A percentile compares a stretch with the other conserved stretches of the same genome.
These are phyloP conservation scores for Leccinum fallax DNA, from an alignment of 1,284 basidiomycete species.

Conservation along the genomic window DNA sequence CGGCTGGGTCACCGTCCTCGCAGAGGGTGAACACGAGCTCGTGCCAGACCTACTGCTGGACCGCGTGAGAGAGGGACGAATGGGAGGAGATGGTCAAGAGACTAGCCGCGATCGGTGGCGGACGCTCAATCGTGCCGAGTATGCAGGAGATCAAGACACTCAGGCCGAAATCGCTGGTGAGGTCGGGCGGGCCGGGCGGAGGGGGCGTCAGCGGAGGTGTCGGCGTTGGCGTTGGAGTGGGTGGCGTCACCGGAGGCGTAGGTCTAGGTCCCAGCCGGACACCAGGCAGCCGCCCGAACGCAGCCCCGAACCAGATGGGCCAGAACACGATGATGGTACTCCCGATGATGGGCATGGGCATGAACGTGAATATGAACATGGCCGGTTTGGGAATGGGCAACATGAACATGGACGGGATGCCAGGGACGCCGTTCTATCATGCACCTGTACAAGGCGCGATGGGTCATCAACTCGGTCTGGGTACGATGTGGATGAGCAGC, in stretches of 20 bases:
- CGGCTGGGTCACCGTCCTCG: constrained; percentile 91
- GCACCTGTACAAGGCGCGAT: constrained; percentile 19
- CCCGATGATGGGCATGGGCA: constrained; percentile 43
- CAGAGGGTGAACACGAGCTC: constrained; percentile 59
- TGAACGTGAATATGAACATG: constrained; percentile 22
- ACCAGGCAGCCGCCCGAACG: constrained; percentile 4
- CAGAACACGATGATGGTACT: constrained; percentile 52
- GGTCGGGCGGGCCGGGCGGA: constrained; percentile 37
- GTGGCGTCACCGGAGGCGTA: constrained; percentile 30
- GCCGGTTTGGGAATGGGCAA: constrained; percentile 35
- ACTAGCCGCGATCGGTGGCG: constrained; percentile 48
- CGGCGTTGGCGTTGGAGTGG: not conserved
- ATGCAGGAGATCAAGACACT: constrained; percentile 83
- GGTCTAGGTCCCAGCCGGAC: constrained; percentile 12
- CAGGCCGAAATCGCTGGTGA: constrained; percentile 83
- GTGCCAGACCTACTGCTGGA: constrained; percentile 37
- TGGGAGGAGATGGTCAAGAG: constrained; percentile 64
- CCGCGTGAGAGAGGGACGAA: constrained; percentile 54
- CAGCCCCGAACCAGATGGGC: constrained; percentile 15
- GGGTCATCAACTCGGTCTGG: constrained; percentile 21
- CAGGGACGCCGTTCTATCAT: constrained; percentile 21
- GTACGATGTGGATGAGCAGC: constrained; percentile 31
- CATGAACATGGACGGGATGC: constrained; percentile 47
- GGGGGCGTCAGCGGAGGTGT: constrained; percentile 32
- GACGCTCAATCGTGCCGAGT: constrained; percentile 66